Base-by-base conservation (phyloP, 2,329 filamentous ascomycete genomes). In the Ceratocystis albifundus region DNA sequence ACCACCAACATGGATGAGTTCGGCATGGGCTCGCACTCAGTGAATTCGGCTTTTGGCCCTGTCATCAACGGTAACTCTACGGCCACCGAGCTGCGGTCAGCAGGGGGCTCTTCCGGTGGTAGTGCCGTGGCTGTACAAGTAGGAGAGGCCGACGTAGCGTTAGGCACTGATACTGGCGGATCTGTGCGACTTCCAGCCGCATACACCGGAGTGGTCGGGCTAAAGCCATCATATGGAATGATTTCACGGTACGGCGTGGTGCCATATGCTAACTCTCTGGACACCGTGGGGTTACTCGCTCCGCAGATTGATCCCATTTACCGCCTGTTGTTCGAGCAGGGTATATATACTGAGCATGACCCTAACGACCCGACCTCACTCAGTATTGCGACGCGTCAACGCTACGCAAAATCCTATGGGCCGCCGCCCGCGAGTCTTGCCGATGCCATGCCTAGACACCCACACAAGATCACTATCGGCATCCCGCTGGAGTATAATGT, bases 1-100 rank as follows among this genome's bases (percentile, higher is more conserved):
- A 96, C 96, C 75, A 92, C 90, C 1, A 96, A 96, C 74, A 85
- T 97, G 80, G 94, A 97, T 76, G 94, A 96, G 74, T 96, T 96
- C 74, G 91, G 92, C 32, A 96, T 96, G 92, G 91, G 91, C 1
- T 95, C 90, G 7, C 87, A 96, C 71, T 92, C 90, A 1, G 77
- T 78, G 64, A 85, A 87, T 71, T 91, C 90, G 0, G 76, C 80
- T 65, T 84, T 86, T 71, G 89, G 88, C 1, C 74, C 83, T 0
- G 88, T 93, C 3, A 77, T 74, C 64, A 85, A 82, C 69, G 78
- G 76, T 6, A 74, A 78, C 64, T 68, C 65, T n/a, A 77, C 72
- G 0, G 68, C 73, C 0, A 73, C 73, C 59, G 66, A 72, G 22
- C 65, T 77, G 67, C 74, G 84, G 30, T 94, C 90, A 0, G 87